phyloP scores from a whole-genome alignment of 1,284 basidiomycete species.

The Psilocybe mexicana region DNA sequence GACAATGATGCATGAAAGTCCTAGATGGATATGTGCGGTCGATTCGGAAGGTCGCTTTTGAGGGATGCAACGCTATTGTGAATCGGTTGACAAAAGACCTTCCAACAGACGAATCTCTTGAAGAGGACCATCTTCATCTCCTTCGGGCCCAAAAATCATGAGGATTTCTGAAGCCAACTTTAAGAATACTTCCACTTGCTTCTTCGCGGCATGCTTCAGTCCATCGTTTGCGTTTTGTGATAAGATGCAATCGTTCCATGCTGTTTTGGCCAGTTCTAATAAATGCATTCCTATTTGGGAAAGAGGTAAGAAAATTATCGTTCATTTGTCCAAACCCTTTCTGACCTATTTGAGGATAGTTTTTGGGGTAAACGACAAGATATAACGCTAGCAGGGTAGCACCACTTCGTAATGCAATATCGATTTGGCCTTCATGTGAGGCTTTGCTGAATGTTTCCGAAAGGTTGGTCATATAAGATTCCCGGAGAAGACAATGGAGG shows the following conservation, averaged over 20 bases:
- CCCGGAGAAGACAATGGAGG: constrained; percentile 49
- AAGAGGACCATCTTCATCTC: constrained; percentile 60
- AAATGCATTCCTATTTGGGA: constrained; percentile 61
- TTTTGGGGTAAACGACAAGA: constrained; percentile 62
- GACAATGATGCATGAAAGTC: not conserved
- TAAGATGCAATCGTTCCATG: constrained; percentile 61
- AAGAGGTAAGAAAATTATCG: not conserved
- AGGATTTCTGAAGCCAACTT: constrained; percentile 42
- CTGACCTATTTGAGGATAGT: constrained; percentile 78
- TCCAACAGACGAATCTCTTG: constrained; percentile 50
- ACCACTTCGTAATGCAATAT: constrained; percentile 54
- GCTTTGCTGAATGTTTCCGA: constrained; percentile 63
- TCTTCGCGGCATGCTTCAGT: constrained; percentile 21
- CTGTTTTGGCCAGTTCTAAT: constrained; percentile 72
- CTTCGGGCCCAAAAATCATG: constrained; percentile 53
- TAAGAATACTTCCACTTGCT: constrained; percentile 39
- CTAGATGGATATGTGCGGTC: not conserved
- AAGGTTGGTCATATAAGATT: constrained; percentile 56
- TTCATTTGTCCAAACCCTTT: constrained; percentile 11
- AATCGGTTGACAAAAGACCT: constrained; percentile 26
- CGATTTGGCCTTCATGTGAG: constrained; percentile 63
- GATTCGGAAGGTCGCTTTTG: no score
- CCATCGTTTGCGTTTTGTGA: constrained; percentile 22
- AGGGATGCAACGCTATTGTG: no score
- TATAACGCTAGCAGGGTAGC: constrained; percentile 63